phyloP scores from a whole-genome alignment of 441 rosid genomes.

The Corymbia calophylla region DNA sequence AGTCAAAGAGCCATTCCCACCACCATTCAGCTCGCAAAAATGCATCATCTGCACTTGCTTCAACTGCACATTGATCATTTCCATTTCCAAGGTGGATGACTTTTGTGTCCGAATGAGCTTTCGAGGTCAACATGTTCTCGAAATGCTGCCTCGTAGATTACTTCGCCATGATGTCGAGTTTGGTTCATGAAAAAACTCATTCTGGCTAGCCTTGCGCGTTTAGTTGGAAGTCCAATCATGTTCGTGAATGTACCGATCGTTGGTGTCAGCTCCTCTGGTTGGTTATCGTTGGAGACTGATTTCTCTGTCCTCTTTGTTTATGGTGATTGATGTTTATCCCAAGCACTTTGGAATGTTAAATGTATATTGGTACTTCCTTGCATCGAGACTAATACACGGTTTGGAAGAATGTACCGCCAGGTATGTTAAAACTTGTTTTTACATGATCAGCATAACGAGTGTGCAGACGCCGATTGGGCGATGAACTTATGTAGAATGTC shows the following conservation, averaged over 20 bases:
- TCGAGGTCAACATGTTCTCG: neutral
- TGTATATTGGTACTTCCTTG: neutral
- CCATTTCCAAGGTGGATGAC: neutral
- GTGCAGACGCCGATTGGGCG: neutral
- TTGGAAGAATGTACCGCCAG: neutral
- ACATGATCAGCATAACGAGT: neutral
- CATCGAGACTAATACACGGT: neutral
- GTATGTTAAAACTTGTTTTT: neutral
- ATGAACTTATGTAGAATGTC: neutral
- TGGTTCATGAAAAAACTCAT: neutral
- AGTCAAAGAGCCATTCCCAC: conserved; percentile 30
- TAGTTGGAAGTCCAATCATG: neutral
- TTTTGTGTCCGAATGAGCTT: neutral
- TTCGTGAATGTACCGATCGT: neutral
- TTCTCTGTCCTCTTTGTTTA: neutral
- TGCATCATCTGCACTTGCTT: conserved; percentile 16
- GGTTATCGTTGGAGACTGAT: neutral
- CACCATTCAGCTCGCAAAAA: conserved; percentile 22
- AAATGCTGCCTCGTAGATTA: neutral
- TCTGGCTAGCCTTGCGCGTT: neutral
- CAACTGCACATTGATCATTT: neutral
- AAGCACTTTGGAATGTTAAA: neutral
- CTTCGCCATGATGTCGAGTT: neutral
- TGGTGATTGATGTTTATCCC: neutral
- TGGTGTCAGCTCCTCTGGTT: neutral